Evolutionary conservation across 768 basidiomycete genomes (phyloP).

Genomic region (Leccinum pellstonianum): DNA sequence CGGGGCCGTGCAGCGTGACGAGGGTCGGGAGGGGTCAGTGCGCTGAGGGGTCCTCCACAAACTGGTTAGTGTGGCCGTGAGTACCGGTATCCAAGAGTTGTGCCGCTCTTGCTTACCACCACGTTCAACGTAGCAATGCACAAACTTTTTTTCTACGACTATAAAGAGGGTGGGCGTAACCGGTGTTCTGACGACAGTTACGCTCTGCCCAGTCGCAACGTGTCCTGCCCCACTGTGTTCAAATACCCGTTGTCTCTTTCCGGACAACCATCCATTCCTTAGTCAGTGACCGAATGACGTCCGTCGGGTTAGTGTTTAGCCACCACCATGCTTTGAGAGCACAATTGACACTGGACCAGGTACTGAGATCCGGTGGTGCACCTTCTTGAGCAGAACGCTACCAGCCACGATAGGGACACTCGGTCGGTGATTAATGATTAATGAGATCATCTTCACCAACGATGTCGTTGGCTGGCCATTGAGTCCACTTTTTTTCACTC

Average conservation of each 20-base stretch:
- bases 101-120: background rate
- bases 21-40: background rate
- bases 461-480: too few relatives aligned
- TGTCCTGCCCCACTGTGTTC: background rate
- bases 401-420: too few relatives aligned
- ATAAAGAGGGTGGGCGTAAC: too few relatives aligned
- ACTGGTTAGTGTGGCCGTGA: background rate
- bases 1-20: background rate
- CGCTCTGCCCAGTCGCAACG: slow-evolving; percentile 1
- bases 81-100: background rate
- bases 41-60: background rate
- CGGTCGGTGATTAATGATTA: too few relatives aligned
- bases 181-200: background rate
- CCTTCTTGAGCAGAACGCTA: too few relatives aligned
- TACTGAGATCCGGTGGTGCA: too few relatives aligned
- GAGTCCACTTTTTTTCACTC: background rate
- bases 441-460: background rate
- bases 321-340: background rate
- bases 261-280: background rate
- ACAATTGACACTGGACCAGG: background rate
- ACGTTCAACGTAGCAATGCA: background rate
- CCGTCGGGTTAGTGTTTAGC: background rate
- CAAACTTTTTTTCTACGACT: background rate
- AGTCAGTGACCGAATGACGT: background rate
- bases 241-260: background rate